Evolutionary conservation across 192 early-diverging fungal species (phyloP).

Genomic region (Rhizoclosmatium globosum): DNA sequence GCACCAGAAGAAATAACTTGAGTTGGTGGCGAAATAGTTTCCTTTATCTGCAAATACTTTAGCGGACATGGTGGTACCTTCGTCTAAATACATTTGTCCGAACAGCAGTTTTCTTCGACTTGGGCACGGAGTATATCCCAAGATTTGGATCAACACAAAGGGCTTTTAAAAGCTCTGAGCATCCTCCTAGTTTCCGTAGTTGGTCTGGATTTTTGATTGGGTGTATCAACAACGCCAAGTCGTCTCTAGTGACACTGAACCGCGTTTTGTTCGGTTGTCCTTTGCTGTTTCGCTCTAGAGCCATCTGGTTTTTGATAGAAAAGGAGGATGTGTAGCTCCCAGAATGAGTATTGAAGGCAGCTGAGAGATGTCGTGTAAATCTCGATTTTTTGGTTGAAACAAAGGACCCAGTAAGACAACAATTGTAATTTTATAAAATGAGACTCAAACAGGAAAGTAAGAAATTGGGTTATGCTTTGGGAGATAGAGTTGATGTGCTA

Average conservation of each 20-base stretch:
- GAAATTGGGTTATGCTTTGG: no score
- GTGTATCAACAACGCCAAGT: not conserved
- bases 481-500: no score
- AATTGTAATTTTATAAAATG: no score
- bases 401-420: no score
- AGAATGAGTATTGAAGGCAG: no score
- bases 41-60: not conserved
- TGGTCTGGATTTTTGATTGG: constrained; percentile 20
- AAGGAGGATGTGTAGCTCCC: no score
- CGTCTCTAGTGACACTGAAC: constrained; percentile 17
- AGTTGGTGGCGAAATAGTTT: constrained; percentile 1
- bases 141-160: constrained; percentile 31
- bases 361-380: no score
- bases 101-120: not conserved
- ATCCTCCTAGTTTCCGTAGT: constrained; percentile 17
- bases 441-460: no score
- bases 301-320: not conserved
- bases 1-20: not conserved
- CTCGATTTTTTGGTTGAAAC: no score
- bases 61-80: not conserved
- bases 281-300: not conserved
- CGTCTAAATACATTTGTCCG: no score
- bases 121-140: constrained; percentile 11
- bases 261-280: not conserved
- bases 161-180: not conserved